These are phyloP conservation scores for Spiraea crenata DNA, from an alignment of 331 rosid species.

Conservation along the genomic window DNA sequence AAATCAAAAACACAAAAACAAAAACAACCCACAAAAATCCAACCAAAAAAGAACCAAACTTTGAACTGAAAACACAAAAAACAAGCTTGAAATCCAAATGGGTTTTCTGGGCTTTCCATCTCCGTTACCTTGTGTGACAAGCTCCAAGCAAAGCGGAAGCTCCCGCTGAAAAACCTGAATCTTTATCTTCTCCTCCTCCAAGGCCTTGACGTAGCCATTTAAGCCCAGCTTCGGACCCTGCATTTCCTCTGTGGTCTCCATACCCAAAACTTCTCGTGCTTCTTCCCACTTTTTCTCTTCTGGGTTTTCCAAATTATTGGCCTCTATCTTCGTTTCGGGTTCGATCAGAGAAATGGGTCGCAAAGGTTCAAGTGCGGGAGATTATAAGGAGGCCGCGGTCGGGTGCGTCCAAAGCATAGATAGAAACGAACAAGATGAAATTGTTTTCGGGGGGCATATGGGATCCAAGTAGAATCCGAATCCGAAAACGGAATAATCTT, in stretches of 20 bases:
- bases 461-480: slow-evolving; percentile 72
- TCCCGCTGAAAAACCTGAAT: slow-evolving; percentile 72
- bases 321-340: neutral
- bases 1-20: neutral
- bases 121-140: slow-evolving; percentile 63
- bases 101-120: neutral
- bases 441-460: slow-evolving; percentile 41
- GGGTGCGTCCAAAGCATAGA: slow-evolving; percentile 27
- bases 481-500: slow-evolving; percentile 64
- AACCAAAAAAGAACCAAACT: neutral
- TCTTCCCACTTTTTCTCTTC: neutral
- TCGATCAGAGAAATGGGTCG: neutral
- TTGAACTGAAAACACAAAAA: neutral
- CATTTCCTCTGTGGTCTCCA: slow-evolving; percentile 48
- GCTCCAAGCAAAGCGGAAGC: slow-evolving; percentile 78
- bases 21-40: neutral
- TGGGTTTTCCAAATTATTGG: neutral
- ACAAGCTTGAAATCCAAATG: neutral
- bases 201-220: slow-evolving; percentile 52
- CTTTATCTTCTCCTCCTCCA: slow-evolving; percentile 65
- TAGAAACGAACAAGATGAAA: slow-evolving; percentile 41
- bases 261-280: neutral
- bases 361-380: slow-evolving; percentile 2
- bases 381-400: neutral
- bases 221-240: slow-evolving; percentile 37